Conservation (phyloP, 305 asterid species). For the Euphrasia arctica region DNA sequence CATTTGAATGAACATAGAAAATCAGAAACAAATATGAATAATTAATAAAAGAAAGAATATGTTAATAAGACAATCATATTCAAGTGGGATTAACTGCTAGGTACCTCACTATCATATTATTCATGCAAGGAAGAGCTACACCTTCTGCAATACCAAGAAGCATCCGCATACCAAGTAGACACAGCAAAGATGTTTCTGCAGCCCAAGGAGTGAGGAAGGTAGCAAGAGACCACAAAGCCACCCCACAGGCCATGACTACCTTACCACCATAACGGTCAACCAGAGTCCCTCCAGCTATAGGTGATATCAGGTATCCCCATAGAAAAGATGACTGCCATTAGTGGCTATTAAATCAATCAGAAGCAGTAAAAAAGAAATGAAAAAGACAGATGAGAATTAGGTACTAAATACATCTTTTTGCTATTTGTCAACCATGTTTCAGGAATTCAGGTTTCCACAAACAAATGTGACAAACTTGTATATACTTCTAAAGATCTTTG, state of each 20-base stretch:
- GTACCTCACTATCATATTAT: constrained; percentile 89
- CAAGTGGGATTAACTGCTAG: background rate
- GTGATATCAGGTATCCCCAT: constrained; percentile 98
- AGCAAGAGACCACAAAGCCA: constrained; percentile 92
- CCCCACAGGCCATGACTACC: constrained; percentile 98
- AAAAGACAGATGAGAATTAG: constrained; percentile 21
- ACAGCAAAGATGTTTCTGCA: constrained; percentile 67
- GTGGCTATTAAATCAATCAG: constrained; percentile 50
- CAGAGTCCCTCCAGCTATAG: constrained; percentile 91
- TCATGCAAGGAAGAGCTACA: constrained; percentile 99
- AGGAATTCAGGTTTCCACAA: constrained; percentile 1
- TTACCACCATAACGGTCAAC: constrained; percentile 90
- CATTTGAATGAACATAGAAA: constrained; percentile 2
- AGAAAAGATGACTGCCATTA: constrained; percentile 97
- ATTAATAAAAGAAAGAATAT: background rate
- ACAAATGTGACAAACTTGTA: background rate
- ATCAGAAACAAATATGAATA: background rate
- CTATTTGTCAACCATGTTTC: background rate
- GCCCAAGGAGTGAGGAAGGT: constrained; percentile 96
- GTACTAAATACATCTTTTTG: constrained; percentile 17
- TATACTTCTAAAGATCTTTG: background rate
- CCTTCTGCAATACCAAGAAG: constrained; percentile 94
- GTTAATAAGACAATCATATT: constrained; percentile 4
- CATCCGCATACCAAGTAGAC: constrained; percentile 71
- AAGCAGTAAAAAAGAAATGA: constrained; percentile 4